Evolutionary conservation across 176 grass and related monocot species (phyloP), one percentile per base, ranked within the genome.

Genomic region (Oryza punctata): DNA sequence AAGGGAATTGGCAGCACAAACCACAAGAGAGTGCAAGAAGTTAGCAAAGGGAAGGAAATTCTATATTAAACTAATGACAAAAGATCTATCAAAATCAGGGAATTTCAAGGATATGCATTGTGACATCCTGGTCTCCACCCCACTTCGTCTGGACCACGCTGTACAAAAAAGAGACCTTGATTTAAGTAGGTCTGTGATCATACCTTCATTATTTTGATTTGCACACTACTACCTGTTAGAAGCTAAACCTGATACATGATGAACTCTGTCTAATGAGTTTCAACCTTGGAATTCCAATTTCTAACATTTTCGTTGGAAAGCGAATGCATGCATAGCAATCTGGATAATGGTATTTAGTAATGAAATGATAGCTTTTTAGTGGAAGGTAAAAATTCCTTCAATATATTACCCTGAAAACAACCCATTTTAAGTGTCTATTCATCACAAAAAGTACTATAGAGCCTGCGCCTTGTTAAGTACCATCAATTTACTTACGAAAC

Each of bases 81-180:
- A 95, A 78, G 96, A 95, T 69, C 91, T 98, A 9, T 95, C 96
- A 15, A 91, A 88, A 79, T 88, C 85, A 60, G 96, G 96, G 29
- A 90, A 89, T 85, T 98, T 98, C 87, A 92, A 94, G 67, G 92
- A 98, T 79, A 94, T 99, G 87, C 93, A 87, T 37, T 96, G 96
- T 19, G 91, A 96, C 59, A 90, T 96, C 75, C 87, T 99, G 79
- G 82, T 99, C 44, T 99, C 91, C 0, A 99, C 96, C 80, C 96
- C 93, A 1, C 89, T 99, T 90, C 93, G 93, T 38, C 88, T 99
- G 85, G 85, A 96, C 16, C 75, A 88, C 85, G 93, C 89, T 80
- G 79, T 96, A 69, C 68, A 44, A 32, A 96, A 96, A 84, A 94
- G 83, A 85, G 92, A 92, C 43, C 85, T 96, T 82, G 87, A 94